A percentile compares a stretch with the other conserved stretches of the same genome.
phyloP scores from a whole-genome alignment of 2,329 filamentous ascomycete species.

The Colletotrichum neosansevieriae region DNA sequence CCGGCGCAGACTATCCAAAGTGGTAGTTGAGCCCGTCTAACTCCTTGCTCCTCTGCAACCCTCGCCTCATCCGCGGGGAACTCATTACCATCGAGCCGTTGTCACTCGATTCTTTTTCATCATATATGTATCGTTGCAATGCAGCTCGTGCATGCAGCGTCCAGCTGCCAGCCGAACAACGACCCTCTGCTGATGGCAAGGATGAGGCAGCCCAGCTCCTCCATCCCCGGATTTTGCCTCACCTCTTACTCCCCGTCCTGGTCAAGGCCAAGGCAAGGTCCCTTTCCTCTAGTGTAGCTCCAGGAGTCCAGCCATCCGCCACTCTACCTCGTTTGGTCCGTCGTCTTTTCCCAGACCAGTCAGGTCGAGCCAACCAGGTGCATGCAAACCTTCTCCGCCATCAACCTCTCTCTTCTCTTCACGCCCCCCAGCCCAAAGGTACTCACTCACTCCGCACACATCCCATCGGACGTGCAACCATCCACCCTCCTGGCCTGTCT shows the following conservation, averaged over 20 bases:
- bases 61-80: slow-evolving; percentile 20
- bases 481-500: slow-evolving; percentile 4
- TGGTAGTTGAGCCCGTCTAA: slow-evolving; percentile 16
- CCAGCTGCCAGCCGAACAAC: slow-evolving; percentile 2
- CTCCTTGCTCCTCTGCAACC: slow-evolving; percentile 25
- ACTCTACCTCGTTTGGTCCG: slow-evolving; percentile 8
- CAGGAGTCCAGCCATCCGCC: background rate
- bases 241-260: background rate
- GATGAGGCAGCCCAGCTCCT: slow-evolving; percentile 8
- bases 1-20: slow-evolving; percentile 31
- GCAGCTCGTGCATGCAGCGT: background rate
- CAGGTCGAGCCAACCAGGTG: slow-evolving; percentile 20
- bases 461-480: background rate
- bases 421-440: slow-evolving; percentile 2
- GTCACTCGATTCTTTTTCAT: slow-evolving; percentile 21
- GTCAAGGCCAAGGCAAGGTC: background rate
- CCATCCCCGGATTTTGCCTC: slow-evolving; percentile 15
- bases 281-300: slow-evolving; percentile 14
- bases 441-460: slow-evolving; percentile 7
- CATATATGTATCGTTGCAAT: slow-evolving; percentile 35
- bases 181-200: slow-evolving; percentile 4
- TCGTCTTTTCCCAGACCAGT: background rate
- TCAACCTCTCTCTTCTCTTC: slow-evolving; percentile 5
- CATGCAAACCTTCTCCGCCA: slow-evolving; percentile 15
- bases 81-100: slow-evolving; percentile 3